Conservation (phyloP, 2,329 filamentous ascomycete species). For the Decorospora gaudefroyi region DNA sequence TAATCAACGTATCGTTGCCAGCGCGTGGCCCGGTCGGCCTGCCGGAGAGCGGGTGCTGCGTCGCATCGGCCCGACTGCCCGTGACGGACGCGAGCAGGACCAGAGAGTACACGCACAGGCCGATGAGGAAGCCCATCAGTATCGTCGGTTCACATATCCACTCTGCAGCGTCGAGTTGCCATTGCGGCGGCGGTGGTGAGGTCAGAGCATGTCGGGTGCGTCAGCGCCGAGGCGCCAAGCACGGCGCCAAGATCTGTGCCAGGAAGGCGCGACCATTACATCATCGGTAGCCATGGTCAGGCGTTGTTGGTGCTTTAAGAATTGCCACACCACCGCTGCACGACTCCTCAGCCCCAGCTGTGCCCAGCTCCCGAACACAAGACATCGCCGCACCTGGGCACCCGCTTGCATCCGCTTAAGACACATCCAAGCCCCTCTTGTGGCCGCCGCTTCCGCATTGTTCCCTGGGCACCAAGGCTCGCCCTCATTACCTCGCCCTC, state of each 20-base stretch:
- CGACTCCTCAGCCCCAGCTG: slow-evolving; percentile 3
- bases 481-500: slow-evolving; percentile 5
- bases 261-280: slow-evolving; percentile 8
- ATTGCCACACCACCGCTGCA: slow-evolving; percentile 1
- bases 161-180: slow-evolving; percentile 4
- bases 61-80: slow-evolving; percentile 13
- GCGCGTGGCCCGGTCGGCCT: slow-evolving; percentile 12
- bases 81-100: slow-evolving; percentile 21
- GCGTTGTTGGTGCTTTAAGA: too few species aligned
- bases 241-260: slow-evolving; percentile 7
- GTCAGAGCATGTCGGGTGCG: slow-evolving; percentile 23
- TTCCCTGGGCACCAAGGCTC: slow-evolving; percentile 1
- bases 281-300: slow-evolving; percentile 12
- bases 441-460: slow-evolving; percentile 16
- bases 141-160: slow-evolving; percentile 38
- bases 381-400: slow-evolving; percentile 25
- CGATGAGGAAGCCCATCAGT: slow-evolving; percentile 28
- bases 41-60: slow-evolving; percentile 39
- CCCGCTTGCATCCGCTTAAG: slow-evolving; percentile 36
- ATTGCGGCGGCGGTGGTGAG: slow-evolving; percentile 20
- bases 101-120: slow-evolving; percentile 29
- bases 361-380: slow-evolving; percentile 19
- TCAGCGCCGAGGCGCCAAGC: slow-evolving; percentile 11
- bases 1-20: slow-evolving; percentile 53
- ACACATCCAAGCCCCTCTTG: slow-evolving; percentile 19